phyloP scores from a whole-genome alignment of 2,329 filamentous ascomycete species.

The Hirsutella thompsonii region DNA sequence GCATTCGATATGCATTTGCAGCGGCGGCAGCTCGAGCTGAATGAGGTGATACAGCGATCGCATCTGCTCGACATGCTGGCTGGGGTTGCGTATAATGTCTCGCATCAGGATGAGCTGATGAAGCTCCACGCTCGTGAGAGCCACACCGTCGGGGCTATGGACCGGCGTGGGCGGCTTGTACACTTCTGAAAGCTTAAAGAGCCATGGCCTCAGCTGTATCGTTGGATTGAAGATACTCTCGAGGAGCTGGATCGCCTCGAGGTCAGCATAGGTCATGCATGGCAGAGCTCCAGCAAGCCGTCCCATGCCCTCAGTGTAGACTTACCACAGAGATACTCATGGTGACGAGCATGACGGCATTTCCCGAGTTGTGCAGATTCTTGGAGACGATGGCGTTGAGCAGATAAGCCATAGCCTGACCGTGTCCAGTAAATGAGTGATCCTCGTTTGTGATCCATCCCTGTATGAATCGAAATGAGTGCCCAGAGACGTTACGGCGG shows the following conservation, averaged over 20 bases:
- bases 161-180: background rate
- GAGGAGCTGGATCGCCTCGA: too few species aligned
- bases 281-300: too few species aligned
- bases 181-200: constrained; percentile 3
- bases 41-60: constrained; percentile 7
- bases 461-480: constrained; percentile 5
- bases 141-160: background rate
- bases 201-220: constrained; percentile 12
- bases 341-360: constrained; percentile 15
- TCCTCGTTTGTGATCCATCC: constrained; percentile 17
- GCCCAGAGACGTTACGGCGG: background rate
- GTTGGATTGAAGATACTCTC: constrained; percentile 17
- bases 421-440: constrained; percentile 14
- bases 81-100: constrained; percentile 8
- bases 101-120: constrained; percentile 8
- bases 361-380: constrained; percentile 13
- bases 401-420: constrained; percentile 18
- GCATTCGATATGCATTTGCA: constrained; percentile 2
- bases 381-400: constrained; percentile 13
- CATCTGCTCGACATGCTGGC: constrained; percentile 8
- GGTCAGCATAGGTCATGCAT: too few species aligned
- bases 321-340: constrained; percentile 19
- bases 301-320: too few species aligned
- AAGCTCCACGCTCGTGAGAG: constrained; percentile 5
- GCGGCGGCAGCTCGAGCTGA: constrained; percentile 5